Percentiles rank a stretch among this genome's conserved stretches.
Evolutionary conservation across 1,139 yeast genomes (phyloP).

Genomic region (Yamadazyma spencermartinsiae): DNA sequence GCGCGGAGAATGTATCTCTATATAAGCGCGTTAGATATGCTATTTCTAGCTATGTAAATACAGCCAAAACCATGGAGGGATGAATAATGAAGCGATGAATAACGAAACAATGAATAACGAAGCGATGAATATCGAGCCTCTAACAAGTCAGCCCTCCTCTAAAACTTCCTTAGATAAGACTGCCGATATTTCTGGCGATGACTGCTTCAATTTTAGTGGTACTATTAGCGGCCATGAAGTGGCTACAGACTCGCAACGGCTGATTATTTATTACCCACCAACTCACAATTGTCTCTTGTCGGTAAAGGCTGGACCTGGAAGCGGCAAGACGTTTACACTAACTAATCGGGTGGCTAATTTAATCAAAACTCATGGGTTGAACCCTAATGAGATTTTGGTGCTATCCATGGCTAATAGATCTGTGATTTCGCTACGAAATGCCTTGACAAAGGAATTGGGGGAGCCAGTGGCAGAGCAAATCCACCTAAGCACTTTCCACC

Average conservation of each 20-base stretch:
- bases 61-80: too few species aligned
- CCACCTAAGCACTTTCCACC: conserved; percentile 61
- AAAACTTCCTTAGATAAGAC: too few species aligned
- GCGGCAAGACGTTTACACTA: conserved; percentile 71
- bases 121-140: too few species aligned
- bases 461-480: conserved; percentile 30
- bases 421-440: conserved; percentile 49
- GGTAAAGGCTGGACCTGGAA: conserved; percentile 71
- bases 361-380: conserved; percentile 34
- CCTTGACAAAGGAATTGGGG: conserved; percentile 38
- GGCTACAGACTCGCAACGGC: conserved; percentile 38
- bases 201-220: background rate
- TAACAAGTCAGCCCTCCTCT: too few species aligned
- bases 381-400: conserved; percentile 58
- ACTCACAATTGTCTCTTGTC: conserved; percentile 41
- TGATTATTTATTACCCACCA: conserved; percentile 37
- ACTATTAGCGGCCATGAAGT: background rate
- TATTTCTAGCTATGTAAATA: too few species aligned
- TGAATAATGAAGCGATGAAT: too few species aligned
- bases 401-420: conserved; percentile 73
- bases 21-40: too few species aligned
- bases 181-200: background rate
- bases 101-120: too few species aligned
- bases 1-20: too few species aligned
- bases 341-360: conserved; percentile 54